phyloP scores from a whole-genome alignment of 345 rosid species.

The thale cress (Arabidopsis thaliana) region DNA sequence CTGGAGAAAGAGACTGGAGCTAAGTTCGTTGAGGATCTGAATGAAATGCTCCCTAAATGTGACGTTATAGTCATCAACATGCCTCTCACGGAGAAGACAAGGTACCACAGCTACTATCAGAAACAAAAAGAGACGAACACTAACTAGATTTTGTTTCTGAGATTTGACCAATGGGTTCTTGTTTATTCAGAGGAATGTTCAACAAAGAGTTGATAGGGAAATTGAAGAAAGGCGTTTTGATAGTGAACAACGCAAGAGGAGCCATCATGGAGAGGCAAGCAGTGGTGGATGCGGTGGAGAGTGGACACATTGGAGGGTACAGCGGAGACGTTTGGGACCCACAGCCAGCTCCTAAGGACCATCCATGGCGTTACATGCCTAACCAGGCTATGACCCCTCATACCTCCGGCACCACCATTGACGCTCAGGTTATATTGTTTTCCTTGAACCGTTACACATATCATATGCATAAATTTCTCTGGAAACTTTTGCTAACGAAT shows the following conservation, averaged over 20 bases:
- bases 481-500: neutral
- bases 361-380: conserved; percentile 99
- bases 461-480: neutral
- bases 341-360: conserved; percentile 96
- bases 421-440: conserved; percentile 66
- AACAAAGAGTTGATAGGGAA: conserved; percentile 77
- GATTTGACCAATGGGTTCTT: conserved; percentile 5
- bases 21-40: conserved; percentile 77
- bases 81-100: conserved; percentile 91
- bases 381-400: conserved; percentile 99
- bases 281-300: conserved; percentile 79
- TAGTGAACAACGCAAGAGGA: conserved; percentile 96
- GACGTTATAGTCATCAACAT: conserved; percentile 83
- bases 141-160: neutral
- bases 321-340: conserved; percentile 98
- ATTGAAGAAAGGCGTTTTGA: conserved; percentile 84
- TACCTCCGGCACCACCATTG: conserved; percentile 95
- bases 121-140: neutral
- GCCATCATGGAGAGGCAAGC: conserved; percentile 94
- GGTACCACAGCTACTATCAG: conserved; percentile 38
- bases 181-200: conserved; percentile 67
- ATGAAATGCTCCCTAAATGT: conserved; percentile 83
- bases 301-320: conserved; percentile 92
- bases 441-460: neutral
- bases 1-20: conserved; percentile 78